Evolutionary conservation across 2,329 filamentous ascomycete species (phyloP), one percentile per base, ranked within the genome.

Genomic region (Thielaviopsis ethacetica): DNA sequence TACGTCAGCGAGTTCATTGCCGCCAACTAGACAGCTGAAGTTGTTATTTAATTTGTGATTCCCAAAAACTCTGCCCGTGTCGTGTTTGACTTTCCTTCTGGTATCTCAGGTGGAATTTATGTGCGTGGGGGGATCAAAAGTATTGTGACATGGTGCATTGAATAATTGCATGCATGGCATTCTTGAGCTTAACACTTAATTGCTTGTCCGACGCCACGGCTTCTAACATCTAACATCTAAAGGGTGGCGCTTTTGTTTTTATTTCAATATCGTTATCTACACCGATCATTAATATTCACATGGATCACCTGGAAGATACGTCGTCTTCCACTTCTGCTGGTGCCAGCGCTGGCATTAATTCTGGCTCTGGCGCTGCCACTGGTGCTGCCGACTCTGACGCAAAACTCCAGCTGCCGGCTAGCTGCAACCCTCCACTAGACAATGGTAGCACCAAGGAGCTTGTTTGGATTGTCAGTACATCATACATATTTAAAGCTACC

Each of bases 401-500:
- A 12, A 77, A 72, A 64, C 71, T 82, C 34, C 75, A 84, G 65
- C 80, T 97, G 2, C 91, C 91, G 0, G 75, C 84, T 38, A 94
- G 88, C 64, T 95, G 90, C 69, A 88, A 95, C 65, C 91, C 91
- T 26, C 90, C 91, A 0, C 80, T 82, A 19, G 78, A 83, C 12
- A 78, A 79, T 53, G 84, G 85, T 60, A 83, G 85, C 12, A 76
- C 81, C 1, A 85, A 84, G 68, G 86, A 85, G 68, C 80, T 90
- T 63, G 85, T 91, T 73, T 97, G 91, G 91, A 82, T 97, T 68
- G 88, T 93, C 76, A 68, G 82, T 75, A 30, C 54, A 49, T 13
- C 30, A 41, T 55, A 30, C 24, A 49, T 12, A 34, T 30, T 10
- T 12, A 27, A 44, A 21, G 49, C 21, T 61, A 53, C 15, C 58